Percentiles rank a stretch among this genome's conserved stretches.
Evolutionary conservation across 805 yeast genomes (phyloP).

Genomic region (Candida coquimbonensis): DNA sequence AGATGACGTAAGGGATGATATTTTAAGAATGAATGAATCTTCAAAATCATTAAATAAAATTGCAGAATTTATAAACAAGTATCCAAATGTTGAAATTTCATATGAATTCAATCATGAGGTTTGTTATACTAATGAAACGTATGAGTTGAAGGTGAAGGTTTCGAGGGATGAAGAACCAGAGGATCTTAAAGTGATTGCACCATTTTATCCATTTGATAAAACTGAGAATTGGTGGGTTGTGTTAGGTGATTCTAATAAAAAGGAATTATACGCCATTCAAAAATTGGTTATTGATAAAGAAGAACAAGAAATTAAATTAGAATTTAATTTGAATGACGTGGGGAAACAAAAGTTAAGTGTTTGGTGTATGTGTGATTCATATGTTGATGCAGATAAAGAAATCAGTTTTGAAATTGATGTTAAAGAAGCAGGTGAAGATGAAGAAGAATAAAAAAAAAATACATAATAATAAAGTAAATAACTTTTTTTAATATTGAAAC

Average conservation of each 20-base stretch:
- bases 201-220: constrained; percentile 53
- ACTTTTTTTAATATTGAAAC: no score
- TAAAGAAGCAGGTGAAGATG: constrained; percentile 25
- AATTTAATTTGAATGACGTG: constrained; percentile 47
- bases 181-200: constrained; percentile 52
- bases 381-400: constrained; percentile 90
- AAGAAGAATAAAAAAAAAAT: constrained; percentile 11
- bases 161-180: constrained; percentile 76
- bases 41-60: constrained; percentile 51
- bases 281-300: constrained; percentile 50
- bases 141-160: constrained; percentile 40
- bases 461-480: no score
- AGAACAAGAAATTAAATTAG: constrained; percentile 43
- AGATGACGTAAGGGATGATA: constrained; percentile 60
- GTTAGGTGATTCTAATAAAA: constrained; percentile 56
- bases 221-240: constrained; percentile 84
- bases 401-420: constrained; percentile 46
- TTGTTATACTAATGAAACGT: constrained; percentile 41
- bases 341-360: constrained; percentile 60
- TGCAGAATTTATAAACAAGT: constrained; percentile 83
- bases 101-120: constrained; percentile 41
- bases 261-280: constrained; percentile 66
- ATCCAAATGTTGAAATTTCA: constrained; percentile 75
- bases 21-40: constrained; percentile 41
- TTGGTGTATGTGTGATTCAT: constrained; percentile 90